Evolutionary conservation across 2,329 filamentous ascomycete species (phyloP).

Genomic region (Penicillium concentricum): DNA sequence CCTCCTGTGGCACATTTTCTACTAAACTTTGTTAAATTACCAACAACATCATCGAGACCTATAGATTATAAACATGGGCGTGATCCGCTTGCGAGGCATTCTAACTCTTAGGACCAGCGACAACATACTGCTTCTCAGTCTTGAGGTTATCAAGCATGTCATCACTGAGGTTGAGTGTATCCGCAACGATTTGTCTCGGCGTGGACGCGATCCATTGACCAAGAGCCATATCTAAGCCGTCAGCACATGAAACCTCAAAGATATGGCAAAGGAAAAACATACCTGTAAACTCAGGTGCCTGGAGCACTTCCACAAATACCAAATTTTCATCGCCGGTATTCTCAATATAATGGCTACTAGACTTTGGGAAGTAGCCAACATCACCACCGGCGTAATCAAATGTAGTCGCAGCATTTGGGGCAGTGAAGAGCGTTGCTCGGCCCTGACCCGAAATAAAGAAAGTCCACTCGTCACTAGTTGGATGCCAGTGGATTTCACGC

Average conservation of each 20-base stretch:
- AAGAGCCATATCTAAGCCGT: conserved; percentile 45
- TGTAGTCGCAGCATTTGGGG: conserved; percentile 67
- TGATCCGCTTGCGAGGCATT: not conserved
- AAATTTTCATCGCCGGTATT: conserved; percentile 72
- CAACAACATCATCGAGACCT: not conserved
- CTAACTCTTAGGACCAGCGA: conserved; percentile 29
- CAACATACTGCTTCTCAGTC: conserved; percentile 48
- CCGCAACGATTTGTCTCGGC: conserved; percentile 58
- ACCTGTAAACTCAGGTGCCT: conserved; percentile 62
- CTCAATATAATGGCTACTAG: conserved; percentile 80
- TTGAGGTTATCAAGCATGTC: conserved; percentile 41
- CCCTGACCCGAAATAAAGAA: conserved; percentile 73
- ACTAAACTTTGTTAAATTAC: not conserved
- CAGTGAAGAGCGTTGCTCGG: conserved; percentile 71
- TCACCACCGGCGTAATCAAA: conserved; percentile 76
- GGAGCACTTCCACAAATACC: conserved; percentile 73
- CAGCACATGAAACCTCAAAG: not conserved
- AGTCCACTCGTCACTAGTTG: conserved; percentile 75
- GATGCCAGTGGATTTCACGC: conserved; percentile 82
- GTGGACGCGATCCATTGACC: conserved; percentile 53
- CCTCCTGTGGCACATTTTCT: not conserved
- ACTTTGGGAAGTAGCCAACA: conserved; percentile 72
- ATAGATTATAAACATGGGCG: not conserved
- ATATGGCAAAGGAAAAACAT: not conserved
- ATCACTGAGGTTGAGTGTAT: conserved; percentile 52